Base-by-base conservation (phyloP, 1,284 basidiomycete species). In the Rugosomyces carneus region DNA sequence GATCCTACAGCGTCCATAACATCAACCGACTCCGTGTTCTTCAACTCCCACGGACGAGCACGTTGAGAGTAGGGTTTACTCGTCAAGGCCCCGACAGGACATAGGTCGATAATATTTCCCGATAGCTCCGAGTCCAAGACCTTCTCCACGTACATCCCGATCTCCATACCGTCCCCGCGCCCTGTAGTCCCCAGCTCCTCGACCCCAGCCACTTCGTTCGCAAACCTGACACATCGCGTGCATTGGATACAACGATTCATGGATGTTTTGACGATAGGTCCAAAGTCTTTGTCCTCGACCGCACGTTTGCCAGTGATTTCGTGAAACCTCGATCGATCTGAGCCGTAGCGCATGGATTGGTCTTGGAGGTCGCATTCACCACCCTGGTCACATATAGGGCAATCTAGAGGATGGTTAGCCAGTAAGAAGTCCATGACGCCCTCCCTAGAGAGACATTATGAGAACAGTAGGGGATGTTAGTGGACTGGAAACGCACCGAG, bases 201-300 rank as follows among this genome's bases (percentile, higher is more conserved):
- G 7, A 98, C 93, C 55, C 96, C 96, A 2, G 96, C 96, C 42
- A 99, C 93, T 65, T 99, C 95, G 70, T 99, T 99, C 42, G 94
- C 94, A 65, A 98, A 99, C 51, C 96, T 89, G 31, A 99, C 93
- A 65, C 96, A 99, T 55, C 96, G 92, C 10, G 95, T 99, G 73
- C 95, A 99, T 69, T 99, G 96, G 59, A 99, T 99, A 73, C 96
- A 99, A 48, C 95, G 84, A 68, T 94, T 99, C 95, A 99, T 99
- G 51, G 89, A 92, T 3, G 96, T 98, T 75, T 99, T 99, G 66
- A 99, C 93, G 40, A 99, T 80, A 9, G 96, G 96, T 5, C 96
- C 96, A 26, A 99, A 78, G 63, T 99, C 88, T 76, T 99, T 99
- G 78, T 99, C 90, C 70, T 98, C 95, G 15, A 96, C 90, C 1